Evolutionary conservation across 2,329 filamentous ascomycete genomes (phyloP).

Genomic region (Shiraia bambusicola): DNA sequence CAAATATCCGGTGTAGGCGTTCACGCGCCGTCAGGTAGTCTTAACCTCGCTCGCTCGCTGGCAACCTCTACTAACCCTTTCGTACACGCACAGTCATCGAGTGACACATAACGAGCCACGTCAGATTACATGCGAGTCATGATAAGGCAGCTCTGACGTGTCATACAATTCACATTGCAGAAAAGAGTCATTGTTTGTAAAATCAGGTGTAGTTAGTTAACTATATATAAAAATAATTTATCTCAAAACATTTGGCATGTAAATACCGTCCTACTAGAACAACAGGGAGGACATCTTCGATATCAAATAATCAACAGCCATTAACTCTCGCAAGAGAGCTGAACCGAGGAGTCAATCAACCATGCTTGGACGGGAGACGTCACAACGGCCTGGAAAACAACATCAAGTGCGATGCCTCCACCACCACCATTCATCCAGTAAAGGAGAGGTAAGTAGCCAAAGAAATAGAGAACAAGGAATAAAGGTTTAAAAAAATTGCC

Average conservation of each 20-base stretch:
- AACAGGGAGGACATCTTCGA: constrained; percentile 1
- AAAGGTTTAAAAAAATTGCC: constrained; percentile 24
- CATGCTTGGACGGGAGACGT: constrained; percentile 33
- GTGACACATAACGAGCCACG: too few relatives aligned
- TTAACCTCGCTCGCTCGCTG: too few relatives aligned
- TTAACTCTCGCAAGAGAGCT: constrained; percentile 18
- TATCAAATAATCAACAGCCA: constrained; percentile 2
- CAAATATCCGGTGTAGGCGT: too few relatives aligned
- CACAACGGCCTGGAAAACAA: constrained; percentile 28
- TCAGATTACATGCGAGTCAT: neutral
- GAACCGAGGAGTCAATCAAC: constrained; percentile 43
- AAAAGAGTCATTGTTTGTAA: constrained; percentile 17
- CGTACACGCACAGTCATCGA: too few relatives aligned
- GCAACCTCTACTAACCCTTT: neutral
- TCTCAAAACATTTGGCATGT: constrained; percentile 15
- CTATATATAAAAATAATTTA: constrained; percentile 23
- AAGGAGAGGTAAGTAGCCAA: constrained; percentile 10
- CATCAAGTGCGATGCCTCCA: constrained; percentile 14
- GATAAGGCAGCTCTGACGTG: constrained; percentile 1
- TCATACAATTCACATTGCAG: constrained; percentile 8
- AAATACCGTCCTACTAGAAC: constrained; percentile 6
- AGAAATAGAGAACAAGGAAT: constrained; percentile 5
- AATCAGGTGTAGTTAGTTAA: too few relatives aligned
- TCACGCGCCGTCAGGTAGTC: too few relatives aligned
- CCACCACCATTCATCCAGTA: constrained; percentile 10